Conservation (phyloP, 805 yeast species). For the Ascoidea tarda region DNA sequence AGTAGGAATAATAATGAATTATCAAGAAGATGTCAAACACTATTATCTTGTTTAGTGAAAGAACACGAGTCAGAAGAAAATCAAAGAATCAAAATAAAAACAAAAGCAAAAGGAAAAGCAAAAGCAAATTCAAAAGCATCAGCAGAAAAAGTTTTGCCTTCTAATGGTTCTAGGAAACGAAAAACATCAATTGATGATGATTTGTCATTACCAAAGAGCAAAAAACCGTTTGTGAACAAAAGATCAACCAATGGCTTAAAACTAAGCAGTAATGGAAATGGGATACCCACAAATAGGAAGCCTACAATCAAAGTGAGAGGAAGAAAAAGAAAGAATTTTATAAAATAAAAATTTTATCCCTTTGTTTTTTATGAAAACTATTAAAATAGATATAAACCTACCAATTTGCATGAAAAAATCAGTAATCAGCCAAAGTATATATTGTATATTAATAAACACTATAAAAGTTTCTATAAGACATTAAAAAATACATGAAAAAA, state of each 20-base stretch:
- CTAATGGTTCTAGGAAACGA: no score
- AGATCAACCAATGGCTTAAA: background rate
- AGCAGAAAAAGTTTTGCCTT: background rate
- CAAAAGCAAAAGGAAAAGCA: background rate
- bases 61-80: constrained; percentile 33
- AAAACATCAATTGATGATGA: no score
- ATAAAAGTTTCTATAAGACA: no score
- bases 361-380: no score
- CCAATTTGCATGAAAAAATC: no score
- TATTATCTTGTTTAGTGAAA: constrained; percentile 58
- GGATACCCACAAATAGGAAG: background rate
- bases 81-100: background rate
- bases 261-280: background rate
- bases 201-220: background rate
- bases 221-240: background rate
- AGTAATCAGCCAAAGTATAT: no score
- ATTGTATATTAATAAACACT: no score
- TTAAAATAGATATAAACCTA: no score
- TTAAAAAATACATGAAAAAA: no score
- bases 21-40: constrained; percentile 67
- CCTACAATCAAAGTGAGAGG: background rate
- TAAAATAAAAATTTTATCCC: no score
- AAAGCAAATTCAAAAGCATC: background rate
- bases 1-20: constrained; percentile 69
- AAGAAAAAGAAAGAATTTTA: background rate